Percentiles rank a stretch among this genome's conserved stretches.
These are phyloP conservation scores for Cladochytrium replicatum DNA, from an alignment of 192 early-diverging fungal species.

Conservation along the genomic window DNA sequence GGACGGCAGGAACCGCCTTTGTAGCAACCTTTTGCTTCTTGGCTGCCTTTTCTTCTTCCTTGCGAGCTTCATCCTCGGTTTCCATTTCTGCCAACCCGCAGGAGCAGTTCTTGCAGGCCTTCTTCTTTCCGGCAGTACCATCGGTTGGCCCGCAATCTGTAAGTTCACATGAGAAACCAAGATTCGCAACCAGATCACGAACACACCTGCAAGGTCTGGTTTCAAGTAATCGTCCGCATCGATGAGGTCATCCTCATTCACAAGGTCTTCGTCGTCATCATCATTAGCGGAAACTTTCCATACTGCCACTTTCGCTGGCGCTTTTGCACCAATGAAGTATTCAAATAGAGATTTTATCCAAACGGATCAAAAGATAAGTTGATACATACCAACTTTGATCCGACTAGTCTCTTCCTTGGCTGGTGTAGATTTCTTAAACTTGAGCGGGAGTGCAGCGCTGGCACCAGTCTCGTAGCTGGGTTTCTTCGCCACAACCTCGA, in stretches of 20 bases:
- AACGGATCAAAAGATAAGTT: constrained; percentile 3
- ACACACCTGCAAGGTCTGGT: constrained; percentile 44
- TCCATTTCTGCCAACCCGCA: constrained; percentile 80
- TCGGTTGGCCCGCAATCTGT: constrained; percentile 60
- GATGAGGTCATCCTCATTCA: constrained; percentile 78
- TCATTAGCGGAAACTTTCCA: constrained; percentile 70
- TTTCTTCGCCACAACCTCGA: constrained; percentile 47
- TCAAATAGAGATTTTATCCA: constrained; percentile 3
- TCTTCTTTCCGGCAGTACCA: constrained; percentile 68
- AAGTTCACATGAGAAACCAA: constrained; percentile 19
- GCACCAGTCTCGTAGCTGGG: constrained; percentile 81
- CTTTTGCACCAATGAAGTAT: no score
- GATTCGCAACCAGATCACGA: not conserved
- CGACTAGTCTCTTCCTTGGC: not conserved
- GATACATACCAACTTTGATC: not conserved
- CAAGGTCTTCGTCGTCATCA: constrained; percentile 59
- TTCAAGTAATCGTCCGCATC: constrained; percentile 62
- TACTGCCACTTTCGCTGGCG: constrained; percentile 32
- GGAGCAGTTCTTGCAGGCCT: constrained; percentile 96
- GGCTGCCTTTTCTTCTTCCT: constrained; percentile 28
- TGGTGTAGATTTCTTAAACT: constrained; percentile 49
- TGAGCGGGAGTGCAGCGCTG: constrained; percentile 69
- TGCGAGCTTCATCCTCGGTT: constrained; percentile 41
- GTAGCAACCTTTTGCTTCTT: constrained; percentile 21
- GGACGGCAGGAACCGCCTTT: constrained; percentile 29